Evolutionary conservation across 176 grass and related monocot genomes (phyloP), one percentile per base, ranked within the genome.

Genomic region (Oryza brachyantha): DNA sequence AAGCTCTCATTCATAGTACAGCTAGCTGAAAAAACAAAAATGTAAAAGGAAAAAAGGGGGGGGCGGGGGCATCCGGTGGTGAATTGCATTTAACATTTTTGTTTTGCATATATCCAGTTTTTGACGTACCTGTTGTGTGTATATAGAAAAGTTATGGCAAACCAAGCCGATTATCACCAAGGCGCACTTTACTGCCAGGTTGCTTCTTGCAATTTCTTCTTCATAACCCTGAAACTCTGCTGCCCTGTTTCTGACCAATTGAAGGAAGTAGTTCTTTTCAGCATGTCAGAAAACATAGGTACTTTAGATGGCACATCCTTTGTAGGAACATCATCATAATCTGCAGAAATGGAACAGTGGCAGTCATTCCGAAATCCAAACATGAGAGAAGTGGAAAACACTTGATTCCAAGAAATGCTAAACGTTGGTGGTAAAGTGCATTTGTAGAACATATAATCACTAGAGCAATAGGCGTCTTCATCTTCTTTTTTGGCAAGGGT

Each of bases 141-240:
- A 70, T 81, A 78, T 72, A 41, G 22, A 42, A 83, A 74, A 37
- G 27, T 73, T 27, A 82, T 39, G 62, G 66, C 50, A 78, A 78
- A 86, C 69, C 32, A 28, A 76, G 70, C 28, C 64, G 67, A 71
- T 58, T 77, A 64, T 89, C 55, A 81, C 22, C 36, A 45, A 76
- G 37, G 37, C 62, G 68, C 2, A 66, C 78, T 67, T 90, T 64
- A 97, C 77, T 90, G 88, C 94, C 81, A 72, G 64, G 78, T 76
- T n/a, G n/a, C n/a, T 40, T 92, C 87, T 73, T 92, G 94, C 63
- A 92, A 71, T 80, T 90, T 97, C 40, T 93, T 92, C 84, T 90
- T 97, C 82, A 97, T 83, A 27, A 83, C 70, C 37, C 55, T 84
- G 79, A 86, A 84, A 77, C 91, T 93, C 54, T 86, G 85, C 59